These are phyloP conservation scores for Penicillium rolfsii DNA, from an alignment of 2,329 filamentous ascomycete species.

Conservation along the genomic window DNA sequence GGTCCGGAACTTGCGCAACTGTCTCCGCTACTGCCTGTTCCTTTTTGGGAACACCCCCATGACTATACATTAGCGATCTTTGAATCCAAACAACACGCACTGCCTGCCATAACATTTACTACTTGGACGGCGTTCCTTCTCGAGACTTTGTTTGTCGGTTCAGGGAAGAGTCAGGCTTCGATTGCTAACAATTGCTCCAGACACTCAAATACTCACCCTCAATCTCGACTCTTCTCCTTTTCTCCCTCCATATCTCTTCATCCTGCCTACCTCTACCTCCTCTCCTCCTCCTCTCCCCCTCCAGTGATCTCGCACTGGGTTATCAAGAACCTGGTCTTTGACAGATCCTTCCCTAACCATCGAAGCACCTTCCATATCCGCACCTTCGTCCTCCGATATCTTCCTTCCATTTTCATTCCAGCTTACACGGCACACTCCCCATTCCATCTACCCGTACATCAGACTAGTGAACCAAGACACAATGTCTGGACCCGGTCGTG, in stretches of 20 bases:
- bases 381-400: neutral
- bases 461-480: neutral
- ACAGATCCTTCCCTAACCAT: neutral
- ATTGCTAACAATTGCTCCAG: neutral
- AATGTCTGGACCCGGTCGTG: conserved; percentile 2
- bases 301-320: neutral
- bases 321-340: neutral
- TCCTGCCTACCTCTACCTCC: neutral
- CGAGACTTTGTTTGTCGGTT: neutral
- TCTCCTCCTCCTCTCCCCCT: neutral
- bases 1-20: neutral
- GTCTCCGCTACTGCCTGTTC: neutral
- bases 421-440: neutral
- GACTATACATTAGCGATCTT: neutral
- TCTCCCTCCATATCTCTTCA: neutral
- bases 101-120: neutral
- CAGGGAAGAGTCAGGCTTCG: neutral
- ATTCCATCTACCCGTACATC: neutral
- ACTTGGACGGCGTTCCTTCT: neutral
- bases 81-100: neutral
- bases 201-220: neutral
- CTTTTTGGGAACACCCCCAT: neutral
- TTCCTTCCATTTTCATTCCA: neutral
- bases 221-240: neutral
- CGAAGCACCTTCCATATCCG: neutral